phyloP scores from a whole-genome alignment of 177 flowering plant genomes.

The Tripterygium wilfordii region DNA sequence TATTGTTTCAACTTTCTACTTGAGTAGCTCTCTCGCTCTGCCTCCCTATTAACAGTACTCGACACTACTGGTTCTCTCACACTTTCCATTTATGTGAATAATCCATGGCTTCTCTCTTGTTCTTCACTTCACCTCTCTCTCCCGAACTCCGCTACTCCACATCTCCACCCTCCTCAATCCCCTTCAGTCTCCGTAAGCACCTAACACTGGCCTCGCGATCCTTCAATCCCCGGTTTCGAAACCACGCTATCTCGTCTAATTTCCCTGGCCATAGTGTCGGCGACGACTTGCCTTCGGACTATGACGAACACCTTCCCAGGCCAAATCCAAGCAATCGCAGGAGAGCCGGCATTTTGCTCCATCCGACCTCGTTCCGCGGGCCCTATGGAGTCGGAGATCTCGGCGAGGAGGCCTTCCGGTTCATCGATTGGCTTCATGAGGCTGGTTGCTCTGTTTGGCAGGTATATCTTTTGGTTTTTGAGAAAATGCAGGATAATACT shows the following conservation, averaged over 20 bases:
- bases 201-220: neutral
- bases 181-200: conserved; percentile 5
- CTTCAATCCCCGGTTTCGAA: neutral
- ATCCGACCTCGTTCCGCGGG: conserved; percentile 90
- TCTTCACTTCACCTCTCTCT: conserved; percentile 2
- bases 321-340: conserved; percentile 36
- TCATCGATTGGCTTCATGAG: conserved; percentile 83
- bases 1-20: too few relatives aligned
- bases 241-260: conserved; percentile 3
- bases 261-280: conserved; percentile 30
- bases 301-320: conserved; percentile 49
- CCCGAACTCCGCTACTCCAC: conserved; percentile 1
- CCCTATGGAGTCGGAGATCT: conserved; percentile 86
- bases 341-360: conserved; percentile 84
- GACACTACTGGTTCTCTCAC: too few relatives aligned
- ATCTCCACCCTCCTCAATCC: neutral
- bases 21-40: too few relatives aligned
- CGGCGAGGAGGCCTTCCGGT: conserved; percentile 68
- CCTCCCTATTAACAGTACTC: too few relatives aligned
- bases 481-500: too few relatives aligned
- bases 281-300: conserved; percentile 66
- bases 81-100: too few relatives aligned
- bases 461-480: conserved; percentile 39
- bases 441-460: conserved; percentile 97
- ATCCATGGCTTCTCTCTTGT: neutral